Evolutionary conservation across 1,284 basidiomycete species (phyloP), one percentile per base, ranked within the genome.

Genomic region (Schizopora paradoxa): DNA sequence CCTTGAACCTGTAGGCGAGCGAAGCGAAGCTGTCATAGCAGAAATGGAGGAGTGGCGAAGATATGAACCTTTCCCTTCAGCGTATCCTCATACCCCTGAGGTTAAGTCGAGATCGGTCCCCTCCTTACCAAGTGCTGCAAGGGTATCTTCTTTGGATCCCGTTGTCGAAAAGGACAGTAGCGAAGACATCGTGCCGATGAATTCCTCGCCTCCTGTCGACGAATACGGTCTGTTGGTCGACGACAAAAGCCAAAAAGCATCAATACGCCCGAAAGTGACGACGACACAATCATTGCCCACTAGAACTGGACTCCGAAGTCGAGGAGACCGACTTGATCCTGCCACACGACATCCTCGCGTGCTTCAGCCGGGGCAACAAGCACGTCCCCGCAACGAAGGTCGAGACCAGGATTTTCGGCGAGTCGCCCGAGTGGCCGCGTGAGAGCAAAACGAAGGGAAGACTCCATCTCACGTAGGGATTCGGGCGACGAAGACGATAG

Each of bases 341-440:
- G 46, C 10, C 18, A 21, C 3, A 14, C 21, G 19, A 8, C n/a
- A n/a, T n/a, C n/a, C n/a, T n/a, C n/a, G n/a, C n/a, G n/a, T n/a
- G n/a, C n/a, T n/a, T n/a, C n/a, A 31, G 14, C 14, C 10, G 28
- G 28, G 28, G n/a, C n/a, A n/a, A n/a, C 33, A n/a, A 10, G 14
- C 7, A 35, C 18, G 22, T 35, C 22, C 33, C 8, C 33, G 18
- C 5, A 8, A 23, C 21, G 23, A 40, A 45, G 25, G 16, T 14
- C 13, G 33, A 41, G 43, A 40, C 25, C 73, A 74, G 80, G 79
- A 64, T 73, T 75, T 72, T 75, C 60, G 56, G 47, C 60, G n/a
- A 60, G 74, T 78, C 73, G 81, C 79, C 82, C 79, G 71, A 69
- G 74, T 72, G 66, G 59, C 73, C 66, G 62, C 75, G 69, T 73